These are phyloP conservation scores for Leucogyrophana mollusca DNA, from an alignment of 768 basidiomycete genomes.

Conservation along the genomic window DNA sequence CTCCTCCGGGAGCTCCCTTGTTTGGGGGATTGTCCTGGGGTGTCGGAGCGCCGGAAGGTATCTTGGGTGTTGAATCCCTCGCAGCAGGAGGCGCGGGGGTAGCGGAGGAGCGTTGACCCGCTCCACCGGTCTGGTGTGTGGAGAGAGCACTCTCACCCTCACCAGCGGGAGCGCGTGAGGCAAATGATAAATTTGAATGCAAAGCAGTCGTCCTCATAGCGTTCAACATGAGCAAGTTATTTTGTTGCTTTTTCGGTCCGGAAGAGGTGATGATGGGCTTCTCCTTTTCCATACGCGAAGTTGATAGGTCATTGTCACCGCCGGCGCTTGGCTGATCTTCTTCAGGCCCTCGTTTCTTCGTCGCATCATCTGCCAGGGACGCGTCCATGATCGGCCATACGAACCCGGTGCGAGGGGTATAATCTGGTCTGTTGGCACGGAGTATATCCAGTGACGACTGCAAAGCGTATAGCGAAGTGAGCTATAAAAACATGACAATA, in stretches of 20 bases:
- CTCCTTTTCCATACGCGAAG: slow-evolving; percentile 19
- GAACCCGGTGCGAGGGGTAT: slow-evolving; percentile 81
- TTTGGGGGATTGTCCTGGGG: slow-evolving; percentile 42
- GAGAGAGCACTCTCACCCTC: slow-evolving; percentile 27
- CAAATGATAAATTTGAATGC: slow-evolving; percentile 58
- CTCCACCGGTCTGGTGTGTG: slow-evolving; percentile 22
- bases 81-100: slow-evolving; percentile 34
- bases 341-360: slow-evolving; percentile 39
- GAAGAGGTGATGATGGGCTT: slow-evolving; percentile 20
- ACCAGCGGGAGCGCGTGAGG: slow-evolving; percentile 34
- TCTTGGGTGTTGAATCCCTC: slow-evolving; percentile 30
- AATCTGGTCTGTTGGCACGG: slow-evolving; percentile 73
- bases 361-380: slow-evolving; percentile 37
- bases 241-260: slow-evolving; percentile 57
- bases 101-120: slow-evolving; percentile 28
- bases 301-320: slow-evolving; percentile 16
- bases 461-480: slow-evolving; percentile 67
- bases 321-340: slow-evolving; percentile 21
- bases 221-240: slow-evolving; percentile 65
- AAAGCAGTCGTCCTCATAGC: slow-evolving; percentile 80
- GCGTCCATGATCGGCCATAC: slow-evolving; percentile 80
- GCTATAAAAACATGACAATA: slow-evolving; percentile 33
- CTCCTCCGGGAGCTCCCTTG: slow-evolving; percentile 50
- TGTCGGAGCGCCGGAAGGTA: slow-evolving; percentile 31
- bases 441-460: slow-evolving; percentile 77